These are phyloP conservation scores for Neurospora terricola DNA, from an alignment of 495 filamentous ascomycete genomes.

Conservation along the genomic window DNA sequence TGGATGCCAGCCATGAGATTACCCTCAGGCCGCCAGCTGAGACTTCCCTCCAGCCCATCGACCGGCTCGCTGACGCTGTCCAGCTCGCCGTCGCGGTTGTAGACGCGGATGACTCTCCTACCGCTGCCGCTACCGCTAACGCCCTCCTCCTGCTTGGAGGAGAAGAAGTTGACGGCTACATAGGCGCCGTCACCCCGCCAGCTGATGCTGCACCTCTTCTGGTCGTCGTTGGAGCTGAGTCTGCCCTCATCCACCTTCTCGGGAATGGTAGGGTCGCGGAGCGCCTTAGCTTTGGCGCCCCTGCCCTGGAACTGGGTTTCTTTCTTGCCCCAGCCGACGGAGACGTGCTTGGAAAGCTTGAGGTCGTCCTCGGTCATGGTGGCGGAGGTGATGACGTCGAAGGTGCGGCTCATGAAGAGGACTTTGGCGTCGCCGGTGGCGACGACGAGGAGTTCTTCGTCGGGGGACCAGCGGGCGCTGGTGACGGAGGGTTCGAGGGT, in stretches of 20 bases:
- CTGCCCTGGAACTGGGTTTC: constrained; percentile 97
- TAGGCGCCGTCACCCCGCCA: constrained; percentile 95
- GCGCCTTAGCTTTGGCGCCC: constrained; percentile 78
- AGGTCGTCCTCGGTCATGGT: constrained; percentile 66
- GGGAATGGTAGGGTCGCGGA: constrained; percentile 88
- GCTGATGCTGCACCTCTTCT: constrained; percentile 53
- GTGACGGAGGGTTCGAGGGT: constrained; percentile 86
- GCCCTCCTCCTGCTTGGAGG: no score
- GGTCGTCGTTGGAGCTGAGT: constrained; percentile 62
- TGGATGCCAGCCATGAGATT: constrained; percentile 84
- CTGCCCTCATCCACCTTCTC: constrained; percentile 83
- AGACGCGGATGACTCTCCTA: constrained; percentile 81
- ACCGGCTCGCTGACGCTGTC: constrained; percentile 93
- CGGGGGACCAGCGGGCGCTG: constrained; percentile 87
- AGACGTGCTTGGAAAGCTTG: constrained; percentile 86
- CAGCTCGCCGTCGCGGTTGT: constrained; percentile 76
- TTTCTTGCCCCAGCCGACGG: constrained; percentile 95
- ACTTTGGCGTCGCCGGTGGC: constrained; percentile 69
- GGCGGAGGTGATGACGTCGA: constrained; percentile 70
- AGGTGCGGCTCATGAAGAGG: constrained; percentile 85
- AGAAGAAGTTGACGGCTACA: constrained; percentile 70
- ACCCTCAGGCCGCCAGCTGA: constrained; percentile 87
- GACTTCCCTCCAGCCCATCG: constrained; percentile 70
- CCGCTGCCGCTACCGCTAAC: no score
- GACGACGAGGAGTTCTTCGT: constrained; percentile 82